Percentiles rank a stretch among this genome's conserved stretches.
Evolutionary conservation across 352 stramenopile genomes (phyloP).

Genomic region (Elongisporangium undulatum): DNA sequence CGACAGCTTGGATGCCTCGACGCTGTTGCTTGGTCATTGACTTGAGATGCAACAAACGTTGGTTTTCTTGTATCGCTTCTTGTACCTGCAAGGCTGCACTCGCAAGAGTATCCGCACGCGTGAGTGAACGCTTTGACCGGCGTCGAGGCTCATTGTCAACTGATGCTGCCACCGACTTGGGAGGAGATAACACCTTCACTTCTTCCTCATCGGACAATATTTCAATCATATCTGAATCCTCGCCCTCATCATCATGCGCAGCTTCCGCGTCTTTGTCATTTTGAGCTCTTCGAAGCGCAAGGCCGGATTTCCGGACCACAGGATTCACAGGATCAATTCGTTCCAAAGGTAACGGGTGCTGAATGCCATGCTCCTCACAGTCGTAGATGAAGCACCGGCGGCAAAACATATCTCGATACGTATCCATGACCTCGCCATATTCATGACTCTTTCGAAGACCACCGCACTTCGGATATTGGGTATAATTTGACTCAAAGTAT

Average conservation of each 20-base stretch:
- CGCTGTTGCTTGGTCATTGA: constrained; percentile 30
- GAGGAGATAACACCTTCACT: background rate
- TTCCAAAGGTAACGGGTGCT: constrained; percentile 41
- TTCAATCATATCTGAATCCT: constrained; percentile 16
- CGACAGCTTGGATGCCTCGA: constrained; percentile 32
- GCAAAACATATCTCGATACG: constrained; percentile 87
- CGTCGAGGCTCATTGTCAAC: constrained; percentile 25
- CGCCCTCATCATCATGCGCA: constrained; percentile 5
- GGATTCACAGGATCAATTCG: constrained; percentile 59
- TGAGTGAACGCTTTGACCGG: constrained; percentile 57
- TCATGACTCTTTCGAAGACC: constrained; percentile 32
- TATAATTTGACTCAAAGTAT: constrained; percentile 56
- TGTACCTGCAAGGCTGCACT: constrained; percentile 55
- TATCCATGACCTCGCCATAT: constrained; percentile 65
- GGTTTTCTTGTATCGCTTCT: constrained; percentile 51
- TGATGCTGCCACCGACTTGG: background rate
- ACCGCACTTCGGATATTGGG: constrained; percentile 15
- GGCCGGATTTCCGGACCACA: constrained; percentile 26
- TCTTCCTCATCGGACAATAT: constrained; percentile 11
- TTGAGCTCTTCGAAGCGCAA: constrained; percentile 18
- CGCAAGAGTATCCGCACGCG: constrained; percentile 50
- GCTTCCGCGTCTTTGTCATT: constrained; percentile 6
- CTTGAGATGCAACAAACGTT: constrained; percentile 29
- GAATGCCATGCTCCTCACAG: constrained; percentile 85
- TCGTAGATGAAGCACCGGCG: constrained; percentile 89